Evolutionary conservation across 2,329 filamentous ascomycete species (phyloP).

Genomic region (Chaetomium strumarium): DNA sequence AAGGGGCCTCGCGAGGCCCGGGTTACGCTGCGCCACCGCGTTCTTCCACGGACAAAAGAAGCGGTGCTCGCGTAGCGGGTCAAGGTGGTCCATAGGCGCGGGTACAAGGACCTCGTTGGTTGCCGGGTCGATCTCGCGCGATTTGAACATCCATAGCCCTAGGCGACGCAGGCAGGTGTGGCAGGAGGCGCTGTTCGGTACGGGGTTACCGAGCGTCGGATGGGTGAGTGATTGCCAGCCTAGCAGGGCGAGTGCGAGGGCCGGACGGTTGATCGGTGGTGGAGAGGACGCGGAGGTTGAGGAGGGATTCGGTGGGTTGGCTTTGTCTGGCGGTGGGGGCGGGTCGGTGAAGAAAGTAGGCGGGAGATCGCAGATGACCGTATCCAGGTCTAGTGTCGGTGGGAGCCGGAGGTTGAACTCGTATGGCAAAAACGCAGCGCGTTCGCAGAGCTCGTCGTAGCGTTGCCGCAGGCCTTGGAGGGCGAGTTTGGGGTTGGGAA

Average conservation of each 20-base stretch:
- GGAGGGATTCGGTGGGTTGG: constrained; percentile 12
- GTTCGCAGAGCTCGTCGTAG: constrained; percentile 56
- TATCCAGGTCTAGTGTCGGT: constrained; percentile 45
- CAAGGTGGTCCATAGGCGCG: constrained; percentile 60
- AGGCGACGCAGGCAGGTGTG: constrained; percentile 81
- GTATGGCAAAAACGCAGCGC: constrained; percentile 54
- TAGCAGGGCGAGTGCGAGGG: constrained; percentile 63
- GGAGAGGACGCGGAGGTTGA: constrained; percentile 23
- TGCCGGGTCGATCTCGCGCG: constrained; percentile 56
- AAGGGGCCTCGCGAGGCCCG: constrained; percentile 24
- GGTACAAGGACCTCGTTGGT: constrained; percentile 48
- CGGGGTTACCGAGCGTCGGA: constrained; percentile 40
- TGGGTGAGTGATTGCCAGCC: constrained; percentile 68
- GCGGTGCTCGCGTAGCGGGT: constrained; percentile 67
- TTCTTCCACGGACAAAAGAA: constrained; percentile 82
- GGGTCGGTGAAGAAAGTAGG: constrained; percentile 48
- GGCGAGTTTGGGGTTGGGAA: constrained; percentile 56
- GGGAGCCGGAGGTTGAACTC: constrained; percentile 56
- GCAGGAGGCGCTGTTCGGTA: constrained; percentile 72
- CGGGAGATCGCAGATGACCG: constrained; percentile 45
- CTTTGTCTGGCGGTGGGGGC: constrained; percentile 27
- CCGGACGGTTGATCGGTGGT: constrained; percentile 48
- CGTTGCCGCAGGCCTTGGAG: constrained; percentile 54
- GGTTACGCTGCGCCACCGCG: constrained; percentile 52
- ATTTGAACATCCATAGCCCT: constrained; percentile 90